Base-by-base conservation (phyloP, 257 asterid species). In the Rubia yunnanensis region DNA sequence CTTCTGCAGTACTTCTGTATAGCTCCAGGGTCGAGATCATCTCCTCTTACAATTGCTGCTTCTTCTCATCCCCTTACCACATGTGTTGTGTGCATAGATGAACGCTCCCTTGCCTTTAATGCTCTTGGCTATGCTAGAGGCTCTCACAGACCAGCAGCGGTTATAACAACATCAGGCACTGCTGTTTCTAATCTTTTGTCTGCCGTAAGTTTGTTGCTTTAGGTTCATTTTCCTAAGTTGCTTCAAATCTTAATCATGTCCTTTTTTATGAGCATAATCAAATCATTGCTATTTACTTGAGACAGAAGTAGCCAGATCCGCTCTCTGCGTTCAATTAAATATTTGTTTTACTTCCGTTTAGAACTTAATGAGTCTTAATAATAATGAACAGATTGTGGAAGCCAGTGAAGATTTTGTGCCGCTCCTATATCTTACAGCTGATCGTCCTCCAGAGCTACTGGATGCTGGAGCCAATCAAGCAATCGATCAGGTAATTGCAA, bases 381-480 rank as follows among this genome's bases (percentile, higher is more conserved):
- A 48, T 1, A 44, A 71, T 74, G 34, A 69, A 69, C 72, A 94
- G 99, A 95, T 94, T 63, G 99, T 94, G 64, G 99, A 90, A 84
- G 99, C 99, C 39, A 85, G 99, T 76, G 95, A 94, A 81, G 89
- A 82, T 72, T 94, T 88, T 82, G 83, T 90, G 35, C 99, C 97
- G 7, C 77, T 94, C 77, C 66, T 94, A 62, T 73, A 90, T 70
- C 97, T 94, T 49, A 84, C 99, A 15, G 99, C 97, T 49, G 99
- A 94, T 63, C 99, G 99, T 60, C 99, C 99, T 73, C 88, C 94
- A 0, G 99, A 94, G 80, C 82, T 94, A 65, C 85, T 83, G 56
- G 96, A 94, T 75, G 92, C 83, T 74, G 99, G 99, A 68, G 92
- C 99, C 23, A 94, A 94, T 84, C 99, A 94, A 80, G 96, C 99